These are phyloP conservation scores for Nymphaea colorata DNA, from an alignment of 164 flowering plant species.

Conservation along the genomic window DNA sequence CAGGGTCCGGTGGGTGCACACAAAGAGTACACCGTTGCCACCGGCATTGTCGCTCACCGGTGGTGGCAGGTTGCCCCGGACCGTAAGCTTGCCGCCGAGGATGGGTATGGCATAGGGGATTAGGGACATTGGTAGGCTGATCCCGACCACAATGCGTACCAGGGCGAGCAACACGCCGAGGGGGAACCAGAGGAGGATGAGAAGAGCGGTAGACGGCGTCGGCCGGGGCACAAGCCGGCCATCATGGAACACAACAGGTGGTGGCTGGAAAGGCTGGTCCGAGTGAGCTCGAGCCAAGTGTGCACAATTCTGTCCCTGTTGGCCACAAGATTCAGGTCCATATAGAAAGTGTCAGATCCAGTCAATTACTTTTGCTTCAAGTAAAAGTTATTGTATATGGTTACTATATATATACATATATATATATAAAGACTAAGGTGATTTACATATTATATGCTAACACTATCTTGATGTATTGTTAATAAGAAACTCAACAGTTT, in stretches of 20 bases:
- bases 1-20: conserved; percentile 86
- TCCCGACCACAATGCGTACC: conserved; percentile 42
- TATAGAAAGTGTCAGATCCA: conserved; percentile 35
- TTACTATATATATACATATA: too few relatives aligned
- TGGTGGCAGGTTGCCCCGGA: conserved; percentile 74
- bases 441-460: too few relatives aligned
- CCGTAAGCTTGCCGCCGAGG: conserved; percentile 51
- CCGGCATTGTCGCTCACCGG: conserved; percentile 11
- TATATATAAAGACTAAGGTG: too few relatives aligned
- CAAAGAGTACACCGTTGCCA: conserved; percentile 72
- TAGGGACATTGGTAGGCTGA: conserved; percentile 42
- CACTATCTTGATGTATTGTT: too few relatives aligned
- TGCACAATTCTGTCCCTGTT: conserved; percentile 49
- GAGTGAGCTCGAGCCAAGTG: conserved; percentile 24
- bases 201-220: conserved; percentile 55
- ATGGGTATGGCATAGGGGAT: conserved; percentile 35
- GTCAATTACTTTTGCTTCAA: too few relatives aligned
- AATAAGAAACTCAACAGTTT: too few relatives aligned
- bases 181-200: conserved; percentile 84
- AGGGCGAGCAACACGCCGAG: conserved; percentile 56
- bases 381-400: too few relatives aligned
- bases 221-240: conserved; percentile 82
- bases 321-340: neutral
- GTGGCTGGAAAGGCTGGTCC: conserved; percentile 9
- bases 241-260: conserved; percentile 96